These are phyloP conservation scores for Taphrina communis DNA, from an alignment of 1,139 yeast genomes.

Conservation along the genomic window DNA sequence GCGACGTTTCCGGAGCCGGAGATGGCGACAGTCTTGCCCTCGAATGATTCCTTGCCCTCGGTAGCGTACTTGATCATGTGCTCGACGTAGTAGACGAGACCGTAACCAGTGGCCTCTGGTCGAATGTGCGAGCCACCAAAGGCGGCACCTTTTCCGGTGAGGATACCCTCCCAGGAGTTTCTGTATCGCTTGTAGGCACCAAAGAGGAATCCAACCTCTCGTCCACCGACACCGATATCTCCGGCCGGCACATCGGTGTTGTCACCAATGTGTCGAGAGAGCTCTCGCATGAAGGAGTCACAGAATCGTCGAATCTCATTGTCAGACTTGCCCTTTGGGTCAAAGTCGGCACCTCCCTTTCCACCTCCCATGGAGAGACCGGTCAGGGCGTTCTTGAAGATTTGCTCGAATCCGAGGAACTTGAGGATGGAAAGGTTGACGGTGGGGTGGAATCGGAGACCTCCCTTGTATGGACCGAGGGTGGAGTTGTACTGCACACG, in stretches of 20 bases:
- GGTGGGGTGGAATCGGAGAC: constrained; percentile 95
- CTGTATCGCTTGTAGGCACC: constrained; percentile 95
- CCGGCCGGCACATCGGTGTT: constrained; percentile 99
- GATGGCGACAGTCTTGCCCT: constrained; percentile 92
- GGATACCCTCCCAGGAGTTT: constrained; percentile 95
- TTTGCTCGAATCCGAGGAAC: constrained; percentile 97
- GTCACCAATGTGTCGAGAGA: constrained; percentile 94
- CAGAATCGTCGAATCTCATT: constrained; percentile 96
- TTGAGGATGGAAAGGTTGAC: constrained; percentile 93
- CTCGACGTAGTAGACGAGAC: constrained; percentile 94
- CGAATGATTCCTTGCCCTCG: constrained; percentile 82
- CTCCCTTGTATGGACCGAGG: constrained; percentile 99
- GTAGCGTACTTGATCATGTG: constrained; percentile 96
- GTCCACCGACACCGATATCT: constrained; percentile 92
- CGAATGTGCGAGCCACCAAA: constrained; percentile 99
- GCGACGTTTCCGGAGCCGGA: constrained; percentile 99
- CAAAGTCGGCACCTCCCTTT: constrained; percentile 98
- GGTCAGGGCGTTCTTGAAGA: constrained; percentile 96
- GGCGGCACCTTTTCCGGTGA: constrained; percentile 95
- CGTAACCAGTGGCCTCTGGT: constrained; percentile 99
- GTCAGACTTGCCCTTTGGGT: constrained; percentile 93
- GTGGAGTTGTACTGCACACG: constrained; percentile 99
- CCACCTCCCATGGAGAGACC: constrained; percentile 99
- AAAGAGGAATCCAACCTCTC: constrained; percentile 90
- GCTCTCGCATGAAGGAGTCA: constrained; percentile 92